These are phyloP conservation scores for Plasmodium vivax DNA, from an alignment of 169 alveolate genomes.

Conservation along the genomic window DNA sequence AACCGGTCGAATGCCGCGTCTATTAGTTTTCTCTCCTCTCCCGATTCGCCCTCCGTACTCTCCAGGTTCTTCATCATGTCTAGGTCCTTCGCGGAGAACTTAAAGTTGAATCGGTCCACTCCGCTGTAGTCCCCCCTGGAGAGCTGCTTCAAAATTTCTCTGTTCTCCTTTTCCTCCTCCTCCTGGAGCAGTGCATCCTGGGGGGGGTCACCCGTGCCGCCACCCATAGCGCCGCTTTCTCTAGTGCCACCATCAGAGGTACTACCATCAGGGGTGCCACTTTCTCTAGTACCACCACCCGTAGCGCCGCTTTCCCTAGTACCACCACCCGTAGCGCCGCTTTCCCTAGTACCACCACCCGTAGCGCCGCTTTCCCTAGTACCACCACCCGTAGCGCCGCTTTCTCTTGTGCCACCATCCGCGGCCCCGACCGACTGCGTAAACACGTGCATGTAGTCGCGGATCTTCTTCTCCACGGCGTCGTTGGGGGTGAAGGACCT, in stretches of 20 bases:
- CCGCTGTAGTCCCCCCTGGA: conserved; percentile 46
- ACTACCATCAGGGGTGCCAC: background rate
- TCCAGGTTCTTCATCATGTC: conserved; percentile 13
- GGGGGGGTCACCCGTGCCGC: background rate
- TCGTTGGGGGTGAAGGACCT: conserved; percentile 10
- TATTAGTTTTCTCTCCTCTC: conserved; percentile 30
- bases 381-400: too few species aligned
- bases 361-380: background rate
- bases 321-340: background rate
- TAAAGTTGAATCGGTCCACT: conserved; percentile 29
- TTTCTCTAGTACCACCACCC: background rate
- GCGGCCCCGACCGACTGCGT: conserved; percentile 55
- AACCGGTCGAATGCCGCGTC: conserved; percentile 15
- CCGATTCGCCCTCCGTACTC: background rate
- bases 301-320: too few species aligned
- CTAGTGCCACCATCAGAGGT: background rate
- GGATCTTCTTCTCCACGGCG: conserved; percentile 27
- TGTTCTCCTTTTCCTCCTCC: conserved; percentile 27
- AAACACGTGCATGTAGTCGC: conserved; percentile 56
- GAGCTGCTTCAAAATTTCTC: background rate
- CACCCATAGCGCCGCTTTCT: background rate
- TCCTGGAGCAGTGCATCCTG: background rate
- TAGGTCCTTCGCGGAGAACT: conserved; percentile 28
- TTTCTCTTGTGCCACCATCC: background rate
- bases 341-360: background rate